Evolutionary conservation across 2,329 filamentous ascomycete species (phyloP).

Genomic region (Endocalyx cinctus): DNA sequence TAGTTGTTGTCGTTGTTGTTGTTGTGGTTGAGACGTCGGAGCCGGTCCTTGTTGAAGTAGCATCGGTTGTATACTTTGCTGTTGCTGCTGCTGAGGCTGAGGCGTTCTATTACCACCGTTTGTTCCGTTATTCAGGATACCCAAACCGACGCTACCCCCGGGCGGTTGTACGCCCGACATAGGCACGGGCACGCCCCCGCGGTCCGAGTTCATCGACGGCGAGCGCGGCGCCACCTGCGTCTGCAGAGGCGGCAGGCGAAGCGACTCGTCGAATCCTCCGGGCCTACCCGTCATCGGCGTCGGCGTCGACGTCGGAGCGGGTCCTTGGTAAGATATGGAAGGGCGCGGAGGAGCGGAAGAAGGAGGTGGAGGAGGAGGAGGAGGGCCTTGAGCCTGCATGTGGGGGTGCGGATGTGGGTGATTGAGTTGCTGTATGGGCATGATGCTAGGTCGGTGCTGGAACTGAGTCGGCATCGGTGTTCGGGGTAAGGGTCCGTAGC

Average conservation of each 20-base stretch:
- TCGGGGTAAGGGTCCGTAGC: neutral
- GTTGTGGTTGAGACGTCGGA: no score
- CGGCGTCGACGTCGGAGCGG: constrained; percentile 26
- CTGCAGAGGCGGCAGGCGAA: constrained; percentile 50
- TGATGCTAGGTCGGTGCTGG: constrained; percentile 12
- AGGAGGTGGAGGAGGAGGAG: constrained; percentile 26
- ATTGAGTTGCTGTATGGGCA: constrained; percentile 8
- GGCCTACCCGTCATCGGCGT: constrained; percentile 33
- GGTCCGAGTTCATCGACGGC: constrained; percentile 16
- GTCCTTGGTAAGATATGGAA: constrained; percentile 28
- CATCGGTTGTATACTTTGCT: no score
- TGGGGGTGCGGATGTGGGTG: constrained; percentile 26
- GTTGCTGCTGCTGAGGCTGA: constrained; percentile 2
- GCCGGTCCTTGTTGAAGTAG: no score
- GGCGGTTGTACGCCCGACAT: neutral
- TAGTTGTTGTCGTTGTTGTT: constrained; percentile 7
- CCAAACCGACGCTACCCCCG: constrained; percentile 10
- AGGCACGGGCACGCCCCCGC: neutral
- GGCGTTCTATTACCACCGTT: no score
- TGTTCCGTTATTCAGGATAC: constrained; percentile 12
- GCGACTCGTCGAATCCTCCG: constrained; percentile 50
- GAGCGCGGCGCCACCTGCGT: constrained; percentile 33
- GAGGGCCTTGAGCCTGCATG: constrained; percentile 43
- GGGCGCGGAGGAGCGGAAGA: constrained; percentile 55
- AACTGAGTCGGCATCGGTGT: constrained; percentile 2